Base-by-base conservation (phyloP, 805 yeast species). In the Candida orba region DNA sequence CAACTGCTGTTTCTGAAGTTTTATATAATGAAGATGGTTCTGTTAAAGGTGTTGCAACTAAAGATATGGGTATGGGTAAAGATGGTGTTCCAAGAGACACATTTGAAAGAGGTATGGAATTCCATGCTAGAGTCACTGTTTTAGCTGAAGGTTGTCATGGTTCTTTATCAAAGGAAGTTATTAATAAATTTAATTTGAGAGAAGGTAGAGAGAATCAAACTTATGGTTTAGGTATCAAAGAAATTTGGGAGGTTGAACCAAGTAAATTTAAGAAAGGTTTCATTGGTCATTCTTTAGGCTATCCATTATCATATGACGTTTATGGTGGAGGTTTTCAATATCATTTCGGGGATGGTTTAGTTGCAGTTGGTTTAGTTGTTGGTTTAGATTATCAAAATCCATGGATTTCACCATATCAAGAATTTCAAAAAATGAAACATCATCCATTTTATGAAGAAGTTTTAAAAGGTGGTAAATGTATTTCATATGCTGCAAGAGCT, bases 71-170 rank as follows among this genome's bases (percentile, higher is more conserved):
- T 14, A 67, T 93, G 15, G 74, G 80, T 40, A 81, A 79, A 52
- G 65, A 73, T 45, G 96, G 96, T 17, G 60, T 68, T 30, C 95
- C 96, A 27, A 85, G 82, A 56, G 84, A 76, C 50, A 71, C 77
- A n/a, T 93, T 87, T 63, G 96, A 93, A 64, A 75, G 95, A 51
- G 99, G 99, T 23, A 86, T 93, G 96, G 98, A 88, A 64, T 93
- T 93, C 64, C 93, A 83, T 53, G 87, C 99, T 5, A 78, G 93
- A 54, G 71, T 82, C 47, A 90, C 97, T 0, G 84, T 93, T 15
- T 72, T 93, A 29, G 96, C 96, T 6, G 99, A 93, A 66, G 99
- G 99, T n/a, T 93, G 99, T 60, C 98, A 90, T 64, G 99, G 99
- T 0, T 89, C 96, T 1, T 68, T 93, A 42, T 72, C 90, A 12